phyloP scores from a whole-genome alignment of 2,329 filamentous ascomycete genomes.

The Rhexocercosporidium sp. region DNA sequence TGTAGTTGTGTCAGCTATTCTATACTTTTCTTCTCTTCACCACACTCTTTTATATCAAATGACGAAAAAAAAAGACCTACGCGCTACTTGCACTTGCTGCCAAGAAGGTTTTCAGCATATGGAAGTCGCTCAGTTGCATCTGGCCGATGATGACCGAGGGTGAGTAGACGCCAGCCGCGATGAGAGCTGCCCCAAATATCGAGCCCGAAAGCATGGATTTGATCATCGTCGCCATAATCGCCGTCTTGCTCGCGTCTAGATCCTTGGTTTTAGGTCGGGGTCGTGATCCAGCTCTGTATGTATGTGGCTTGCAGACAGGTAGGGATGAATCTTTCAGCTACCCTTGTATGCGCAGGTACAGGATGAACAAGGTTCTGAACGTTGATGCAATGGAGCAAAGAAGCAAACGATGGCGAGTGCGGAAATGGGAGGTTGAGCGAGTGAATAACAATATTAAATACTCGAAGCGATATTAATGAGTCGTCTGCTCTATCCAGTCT shows the following conservation, averaged over 20 bases:
- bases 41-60: not conserved
- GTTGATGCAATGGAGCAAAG: not conserved
- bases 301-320: not conserved
- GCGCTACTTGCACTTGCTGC: constrained; percentile 65
- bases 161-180: constrained; percentile 63
- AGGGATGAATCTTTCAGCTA: not conserved
- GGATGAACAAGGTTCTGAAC: not conserved
- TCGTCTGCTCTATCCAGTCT: not conserved
- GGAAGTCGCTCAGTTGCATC: constrained; percentile 64
- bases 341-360: not conserved
- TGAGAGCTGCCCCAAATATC: constrained; percentile 65
- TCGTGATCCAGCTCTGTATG: not conserved
- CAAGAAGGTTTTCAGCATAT: constrained; percentile 70
- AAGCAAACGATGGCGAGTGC: not conserved
- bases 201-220: constrained; percentile 49
- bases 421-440: not conserved
- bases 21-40: too few relatives aligned
- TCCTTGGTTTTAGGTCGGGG: not conserved
- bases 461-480: not conserved
- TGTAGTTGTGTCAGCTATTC: constrained; percentile 33
- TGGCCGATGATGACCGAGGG: constrained; percentile 65
- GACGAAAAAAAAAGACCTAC: constrained; percentile 49
- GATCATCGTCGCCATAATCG: not conserved
- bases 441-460: not conserved
- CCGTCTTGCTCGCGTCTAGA: not conserved